Conservation (phyloP, 805 yeast genomes). For the Wickerhamomyces chaumierensis region DNA sequence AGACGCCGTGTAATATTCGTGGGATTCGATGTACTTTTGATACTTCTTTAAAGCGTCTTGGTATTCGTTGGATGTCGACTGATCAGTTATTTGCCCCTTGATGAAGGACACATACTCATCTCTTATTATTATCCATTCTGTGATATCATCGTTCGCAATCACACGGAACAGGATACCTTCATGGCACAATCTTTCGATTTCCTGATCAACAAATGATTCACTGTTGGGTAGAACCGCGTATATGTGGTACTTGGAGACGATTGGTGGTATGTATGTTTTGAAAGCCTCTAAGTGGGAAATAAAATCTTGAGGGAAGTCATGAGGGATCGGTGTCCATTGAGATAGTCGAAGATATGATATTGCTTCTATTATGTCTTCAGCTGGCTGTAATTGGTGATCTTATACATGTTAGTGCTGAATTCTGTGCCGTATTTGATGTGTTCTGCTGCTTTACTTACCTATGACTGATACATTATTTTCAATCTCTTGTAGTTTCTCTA, state of each 20-base stretch:
- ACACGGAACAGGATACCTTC: background rate
- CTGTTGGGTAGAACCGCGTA: background rate
- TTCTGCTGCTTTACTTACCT: too few species aligned
- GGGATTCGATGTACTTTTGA: background rate
- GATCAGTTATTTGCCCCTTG: background rate
- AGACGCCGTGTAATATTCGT: too few species aligned
- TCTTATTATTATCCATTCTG: background rate
- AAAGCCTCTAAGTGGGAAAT: background rate
- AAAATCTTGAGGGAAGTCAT: background rate
- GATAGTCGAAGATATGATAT: background rate
- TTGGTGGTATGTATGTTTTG: background rate
- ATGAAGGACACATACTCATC: background rate
- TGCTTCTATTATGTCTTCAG: background rate
- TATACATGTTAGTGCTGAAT: too few species aligned
- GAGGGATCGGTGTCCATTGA: background rate
- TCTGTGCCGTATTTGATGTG: too few species aligned
- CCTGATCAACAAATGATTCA: background rate
- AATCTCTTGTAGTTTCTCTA: background rate
- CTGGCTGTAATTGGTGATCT: background rate
- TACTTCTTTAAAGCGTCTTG: background rate
- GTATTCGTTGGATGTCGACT: too few species aligned
- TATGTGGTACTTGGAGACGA: background rate
- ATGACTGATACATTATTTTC: background rate
- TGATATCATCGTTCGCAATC: background rate
- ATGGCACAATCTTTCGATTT: background rate